Percentiles rank a stretch among this genome's conserved stretches.
phyloP scores from a whole-genome alignment of 2,329 filamentous ascomycete genomes.

The Diaporthe amygdali region DNA sequence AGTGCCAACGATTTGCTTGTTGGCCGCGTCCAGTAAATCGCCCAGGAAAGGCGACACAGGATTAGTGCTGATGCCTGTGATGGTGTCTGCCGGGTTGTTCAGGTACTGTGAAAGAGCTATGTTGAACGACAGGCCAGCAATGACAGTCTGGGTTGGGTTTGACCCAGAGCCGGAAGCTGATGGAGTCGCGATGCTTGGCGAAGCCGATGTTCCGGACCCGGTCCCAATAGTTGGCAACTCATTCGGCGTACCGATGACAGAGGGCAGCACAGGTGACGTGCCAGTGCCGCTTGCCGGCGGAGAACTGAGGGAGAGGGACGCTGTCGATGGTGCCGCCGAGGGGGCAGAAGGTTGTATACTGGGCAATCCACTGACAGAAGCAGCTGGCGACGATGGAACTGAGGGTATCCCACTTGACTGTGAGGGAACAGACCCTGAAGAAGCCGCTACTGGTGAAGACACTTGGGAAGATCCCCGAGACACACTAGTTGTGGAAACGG shows the following conservation, averaged over 20 bases:
- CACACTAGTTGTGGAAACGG: neutral
- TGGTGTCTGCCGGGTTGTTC: neutral
- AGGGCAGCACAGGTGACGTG: neutral
- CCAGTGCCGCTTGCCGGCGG: neutral
- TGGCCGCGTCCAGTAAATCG: neutral
- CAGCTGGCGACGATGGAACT: neutral
- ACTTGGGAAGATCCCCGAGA: neutral
- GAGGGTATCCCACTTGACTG: neutral
- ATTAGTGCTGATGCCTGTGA: neutral
- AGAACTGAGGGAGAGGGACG: neutral
- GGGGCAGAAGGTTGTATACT: neutral
- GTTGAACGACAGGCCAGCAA: neutral
- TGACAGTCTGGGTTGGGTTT: neutral
- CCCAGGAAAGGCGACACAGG: neutral
- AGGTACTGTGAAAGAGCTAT: neutral
- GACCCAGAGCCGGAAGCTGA: neutral
- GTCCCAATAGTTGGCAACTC: neutral
- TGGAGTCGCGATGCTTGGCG: neutral
- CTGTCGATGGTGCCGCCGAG: neutral
- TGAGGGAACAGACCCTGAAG: neutral
- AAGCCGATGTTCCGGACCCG: neutral
- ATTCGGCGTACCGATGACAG: neutral
- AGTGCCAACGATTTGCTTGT: neutral
- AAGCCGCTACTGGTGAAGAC: neutral
- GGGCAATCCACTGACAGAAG: neutral